phyloP scores from a whole-genome alignment of 768 basidiomycete genomes.

The Leccinum uliginosum region DNA sequence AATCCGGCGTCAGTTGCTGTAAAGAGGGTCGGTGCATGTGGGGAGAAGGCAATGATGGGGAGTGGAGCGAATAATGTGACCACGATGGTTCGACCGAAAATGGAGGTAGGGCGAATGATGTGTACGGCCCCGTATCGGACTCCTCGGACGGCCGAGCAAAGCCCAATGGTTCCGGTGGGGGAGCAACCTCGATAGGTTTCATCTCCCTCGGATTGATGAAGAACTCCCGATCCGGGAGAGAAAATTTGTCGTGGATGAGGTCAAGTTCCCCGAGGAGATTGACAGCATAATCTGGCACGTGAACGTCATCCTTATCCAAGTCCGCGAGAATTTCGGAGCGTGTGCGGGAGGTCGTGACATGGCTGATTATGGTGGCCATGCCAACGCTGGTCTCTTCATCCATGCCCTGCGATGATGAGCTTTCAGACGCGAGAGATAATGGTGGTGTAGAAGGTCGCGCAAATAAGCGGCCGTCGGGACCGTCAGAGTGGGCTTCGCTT shows the following conservation, averaged over 20 bases:
- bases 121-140: constrained; percentile 32
- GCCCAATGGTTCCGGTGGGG: constrained; percentile 19
- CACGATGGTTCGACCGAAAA: constrained; percentile 21
- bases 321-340: constrained; percentile 36
- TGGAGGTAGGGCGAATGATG: constrained; percentile 27
- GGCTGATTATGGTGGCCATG: constrained; percentile 36
- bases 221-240: constrained; percentile 30
- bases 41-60: constrained; percentile 19
- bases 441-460: constrained; percentile 29
- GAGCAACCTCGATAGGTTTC: constrained; percentile 25
- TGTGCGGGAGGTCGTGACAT: constrained; percentile 27
- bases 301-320: constrained; percentile 30
- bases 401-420: constrained; percentile 19
- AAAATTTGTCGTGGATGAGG: constrained; percentile 30
- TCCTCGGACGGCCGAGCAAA: constrained; percentile 28
- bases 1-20: constrained; percentile 28
- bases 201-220: constrained; percentile 29
- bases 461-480: constrained; percentile 21
- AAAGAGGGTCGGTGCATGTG: constrained; percentile 22
- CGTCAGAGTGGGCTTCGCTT: constrained; percentile 13
- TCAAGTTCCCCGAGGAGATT: constrained; percentile 43
- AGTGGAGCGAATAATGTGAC: constrained; percentile 18
- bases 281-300: constrained; percentile 43
- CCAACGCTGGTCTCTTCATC: constrained; percentile 20
- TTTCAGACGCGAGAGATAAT: constrained; percentile 24